Percentiles rank a stretch among this genome's conserved stretches.
phyloP scores from a whole-genome alignment of 2,329 filamentous ascomycete genomes.

The Aspergillus fumigatus region DNA sequence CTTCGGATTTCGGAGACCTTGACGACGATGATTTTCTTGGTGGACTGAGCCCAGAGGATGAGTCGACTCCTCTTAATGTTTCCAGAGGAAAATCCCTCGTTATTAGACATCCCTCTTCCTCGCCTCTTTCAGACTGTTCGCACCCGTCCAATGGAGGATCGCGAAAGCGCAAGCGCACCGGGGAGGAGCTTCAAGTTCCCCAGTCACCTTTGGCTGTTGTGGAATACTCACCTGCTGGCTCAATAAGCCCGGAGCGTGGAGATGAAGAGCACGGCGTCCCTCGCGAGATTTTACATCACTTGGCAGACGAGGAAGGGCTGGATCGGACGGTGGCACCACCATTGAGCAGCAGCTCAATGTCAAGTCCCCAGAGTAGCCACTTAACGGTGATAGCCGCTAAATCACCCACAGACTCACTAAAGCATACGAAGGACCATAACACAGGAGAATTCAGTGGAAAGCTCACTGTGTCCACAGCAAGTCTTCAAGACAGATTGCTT shows the following conservation, averaged over 20 bases:
- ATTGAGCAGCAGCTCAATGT: constrained; percentile 30
- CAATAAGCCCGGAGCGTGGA: constrained; percentile 6
- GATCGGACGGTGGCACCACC: constrained; percentile 38
- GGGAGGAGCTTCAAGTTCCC: constrained; percentile 25
- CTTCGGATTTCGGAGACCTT: constrained; percentile 29
- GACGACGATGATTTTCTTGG: constrained; percentile 40
- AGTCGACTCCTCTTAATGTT: constrained; percentile 41
- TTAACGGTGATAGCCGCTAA: constrained; percentile 2
- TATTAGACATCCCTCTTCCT: constrained; percentile 13
- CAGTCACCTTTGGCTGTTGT: constrained; percentile 18
- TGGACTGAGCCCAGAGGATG: constrained; percentile 40
- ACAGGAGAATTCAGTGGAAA: constrained; percentile 9
- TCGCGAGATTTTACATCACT: constrained; percentile 8
- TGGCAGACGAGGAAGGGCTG: constrained; percentile 19
- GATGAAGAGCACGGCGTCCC: constrained; percentile 2
- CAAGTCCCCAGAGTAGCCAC: constrained; percentile 16
- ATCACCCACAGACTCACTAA: background rate
- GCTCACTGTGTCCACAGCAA: constrained; percentile 29
- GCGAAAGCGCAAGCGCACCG: constrained; percentile 35
- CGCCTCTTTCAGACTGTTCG: constrained; percentile 22
- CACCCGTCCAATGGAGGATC: constrained; percentile 25
- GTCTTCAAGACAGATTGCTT: constrained; percentile 32
- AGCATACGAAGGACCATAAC: background rate
- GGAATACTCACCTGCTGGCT: constrained; percentile 16
- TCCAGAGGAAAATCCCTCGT: constrained; percentile 30